Evolutionary conservation across 2,329 filamentous ascomycete genomes (phyloP).

Genomic region (Sordariomycetes sp.): DNA sequence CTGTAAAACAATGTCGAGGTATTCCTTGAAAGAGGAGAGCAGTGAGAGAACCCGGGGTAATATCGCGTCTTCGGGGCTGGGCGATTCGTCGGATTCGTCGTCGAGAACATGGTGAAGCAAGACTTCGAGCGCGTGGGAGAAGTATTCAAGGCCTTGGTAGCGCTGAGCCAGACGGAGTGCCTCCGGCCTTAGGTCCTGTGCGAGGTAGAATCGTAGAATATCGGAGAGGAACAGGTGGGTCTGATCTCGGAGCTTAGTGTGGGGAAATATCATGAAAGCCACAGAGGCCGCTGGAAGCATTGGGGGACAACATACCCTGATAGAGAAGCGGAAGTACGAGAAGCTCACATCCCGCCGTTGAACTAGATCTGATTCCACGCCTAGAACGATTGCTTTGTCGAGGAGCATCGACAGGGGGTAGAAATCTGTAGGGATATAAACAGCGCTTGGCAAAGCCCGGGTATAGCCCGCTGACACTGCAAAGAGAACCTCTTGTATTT

Average conservation of each 20-base stretch:
- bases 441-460: constrained; percentile 59
- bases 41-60: constrained; percentile 51
- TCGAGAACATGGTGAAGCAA: constrained; percentile 87
- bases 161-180: constrained; percentile 73
- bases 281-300: not conserved
- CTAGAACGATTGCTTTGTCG: constrained; percentile 81
- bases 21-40: constrained; percentile 64
- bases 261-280: constrained; percentile 2
- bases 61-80: constrained; percentile 48
- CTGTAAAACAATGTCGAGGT: constrained; percentile 89
- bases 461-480: constrained; percentile 52
- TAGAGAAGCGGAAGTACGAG: constrained; percentile 76
- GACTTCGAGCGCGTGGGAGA: constrained; percentile 84
- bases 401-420: constrained; percentile 81
- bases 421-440: constrained; percentile 80
- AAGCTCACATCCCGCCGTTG: constrained; percentile 86
- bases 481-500: constrained; percentile 71
- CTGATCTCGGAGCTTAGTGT: constrained; percentile 23
- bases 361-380: constrained; percentile 85
- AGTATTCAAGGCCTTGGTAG: constrained; percentile 81
- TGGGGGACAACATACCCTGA: constrained; percentile 52
- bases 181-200: constrained; percentile 61
- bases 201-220: constrained; percentile 66
- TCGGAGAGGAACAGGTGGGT: constrained; percentile 90
- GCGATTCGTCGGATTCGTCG: constrained; percentile 71